phyloP scores from a whole-genome alignment of 441 rosid species.

The Metrosideros polymorpha region DNA sequence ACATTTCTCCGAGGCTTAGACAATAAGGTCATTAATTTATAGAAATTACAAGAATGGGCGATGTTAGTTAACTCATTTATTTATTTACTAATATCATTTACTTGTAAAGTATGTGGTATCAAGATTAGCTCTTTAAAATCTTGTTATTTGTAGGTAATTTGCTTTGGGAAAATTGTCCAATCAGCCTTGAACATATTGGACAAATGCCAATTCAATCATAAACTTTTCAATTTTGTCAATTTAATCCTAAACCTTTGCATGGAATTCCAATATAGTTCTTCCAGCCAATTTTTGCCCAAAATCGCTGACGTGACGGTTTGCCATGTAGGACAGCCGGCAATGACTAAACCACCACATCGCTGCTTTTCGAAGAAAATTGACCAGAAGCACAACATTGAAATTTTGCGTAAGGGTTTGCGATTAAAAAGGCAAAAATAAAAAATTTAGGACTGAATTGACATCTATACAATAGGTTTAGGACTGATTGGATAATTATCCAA shows the following conservation, averaged over 20 bases:
- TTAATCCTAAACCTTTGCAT: background rate
- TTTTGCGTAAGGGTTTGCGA: background rate
- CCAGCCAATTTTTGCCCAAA: rapidly evolving
- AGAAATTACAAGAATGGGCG: background rate
- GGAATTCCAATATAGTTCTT: background rate
- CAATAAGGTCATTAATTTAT: background rate
- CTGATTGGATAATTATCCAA: too few relatives aligned
- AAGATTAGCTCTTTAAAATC: background rate
- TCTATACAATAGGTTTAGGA: background rate
- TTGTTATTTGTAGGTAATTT: background rate
- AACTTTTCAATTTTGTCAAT: background rate
- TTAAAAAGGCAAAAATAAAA: background rate
- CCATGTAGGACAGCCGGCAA: rapidly evolving
- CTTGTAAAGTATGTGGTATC: background rate
- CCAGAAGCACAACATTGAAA: background rate
- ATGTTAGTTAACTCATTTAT: background rate
- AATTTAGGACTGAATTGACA: too few relatives aligned
- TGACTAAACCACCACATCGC: rapidly evolving
- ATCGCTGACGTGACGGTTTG: rapidly evolving
- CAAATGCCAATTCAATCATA: rapidly evolving
- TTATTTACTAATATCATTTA: background rate
- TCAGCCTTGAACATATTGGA: background rate
- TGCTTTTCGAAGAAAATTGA: background rate
- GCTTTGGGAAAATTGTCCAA: background rate
- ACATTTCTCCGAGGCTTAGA: background rate